Conservation (phyloP, 192 early-diverging fungal genomes). For the Coemansia furcata region DNA sequence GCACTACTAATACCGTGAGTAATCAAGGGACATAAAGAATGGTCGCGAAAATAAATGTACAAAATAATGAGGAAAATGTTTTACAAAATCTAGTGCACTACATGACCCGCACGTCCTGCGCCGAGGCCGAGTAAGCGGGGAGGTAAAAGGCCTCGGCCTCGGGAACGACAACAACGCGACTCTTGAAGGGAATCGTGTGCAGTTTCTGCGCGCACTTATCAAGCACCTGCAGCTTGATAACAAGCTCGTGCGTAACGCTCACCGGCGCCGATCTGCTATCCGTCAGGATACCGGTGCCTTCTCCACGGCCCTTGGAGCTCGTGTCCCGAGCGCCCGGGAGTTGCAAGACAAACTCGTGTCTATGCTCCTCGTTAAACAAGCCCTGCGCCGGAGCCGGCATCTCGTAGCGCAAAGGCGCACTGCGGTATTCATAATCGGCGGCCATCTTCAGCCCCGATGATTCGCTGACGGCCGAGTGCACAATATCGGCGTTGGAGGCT, state of each 20-base stretch:
- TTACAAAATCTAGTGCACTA: not conserved
- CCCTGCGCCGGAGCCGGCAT: not conserved
- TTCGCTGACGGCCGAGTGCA: constrained; percentile 5
- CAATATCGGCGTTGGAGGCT: not conserved
- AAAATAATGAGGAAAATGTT: not conserved
- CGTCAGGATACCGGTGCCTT: constrained; percentile 20
- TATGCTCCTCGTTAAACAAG: constrained; percentile 31
- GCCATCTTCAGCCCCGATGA: not conserved
- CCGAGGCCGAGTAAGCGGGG: constrained; percentile 29
- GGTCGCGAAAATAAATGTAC: not conserved
- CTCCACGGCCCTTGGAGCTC: not conserved
- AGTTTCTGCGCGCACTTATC: constrained; percentile 20
- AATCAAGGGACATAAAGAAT: not conserved
- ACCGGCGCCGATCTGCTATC: constrained; percentile 45
- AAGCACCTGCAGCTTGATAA: constrained; percentile 15
- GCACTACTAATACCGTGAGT: not conserved
- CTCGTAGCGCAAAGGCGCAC: not conserved
- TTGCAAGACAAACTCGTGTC: constrained; percentile 13
- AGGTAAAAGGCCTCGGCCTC: constrained; percentile 34
- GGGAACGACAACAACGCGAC: constrained; percentile 28
- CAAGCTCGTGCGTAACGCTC: constrained; percentile 26
- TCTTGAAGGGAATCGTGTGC: constrained; percentile 34
- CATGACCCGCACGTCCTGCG: constrained; percentile 30
- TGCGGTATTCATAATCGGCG: not conserved
- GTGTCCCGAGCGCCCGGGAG: constrained; percentile 15